A percentile compares a stretch with the other conserved stretches of the same genome.
These are phyloP conservation scores for Nicotiana knightiana DNA, from an alignment of 257 asterid species.

Conservation along the genomic window DNA sequence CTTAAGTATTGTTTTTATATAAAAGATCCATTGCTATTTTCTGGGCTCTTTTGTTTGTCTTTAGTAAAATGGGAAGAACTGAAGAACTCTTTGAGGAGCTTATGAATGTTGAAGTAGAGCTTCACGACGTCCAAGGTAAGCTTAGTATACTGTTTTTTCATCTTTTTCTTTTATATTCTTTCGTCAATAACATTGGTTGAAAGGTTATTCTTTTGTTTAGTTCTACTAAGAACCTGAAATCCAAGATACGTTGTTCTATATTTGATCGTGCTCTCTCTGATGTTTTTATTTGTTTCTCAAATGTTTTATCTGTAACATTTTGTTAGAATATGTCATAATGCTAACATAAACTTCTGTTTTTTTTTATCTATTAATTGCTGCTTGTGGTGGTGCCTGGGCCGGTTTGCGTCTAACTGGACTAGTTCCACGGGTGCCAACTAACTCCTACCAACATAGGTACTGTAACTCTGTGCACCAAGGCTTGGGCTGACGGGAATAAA, in stretches of 20 bases:
- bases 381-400: neutral
- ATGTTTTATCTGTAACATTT: neutral
- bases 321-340: neutral
- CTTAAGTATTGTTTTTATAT: neutral
- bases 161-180: neutral
- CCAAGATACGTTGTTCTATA: neutral
- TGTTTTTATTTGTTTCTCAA: neutral
- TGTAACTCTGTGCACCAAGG: too few species aligned
- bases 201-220: neutral
- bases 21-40: neutral
- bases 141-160: neutral
- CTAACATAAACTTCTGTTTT: neutral
- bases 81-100: constrained; percentile 74
- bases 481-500: too few species aligned
- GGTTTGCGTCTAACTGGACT: too few species aligned
- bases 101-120: constrained; percentile 74
- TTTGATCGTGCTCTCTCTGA: neutral
- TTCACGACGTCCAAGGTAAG: constrained; percentile 76
- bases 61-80: constrained; percentile 42
- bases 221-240: neutral
- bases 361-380: neutral
- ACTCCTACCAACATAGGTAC: too few species aligned
- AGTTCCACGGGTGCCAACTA: too few species aligned
- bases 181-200: neutral
- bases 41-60: neutral